Conservation (phyloP, 306 rosid species). For the Casuarina cunninghamiana region DNA sequence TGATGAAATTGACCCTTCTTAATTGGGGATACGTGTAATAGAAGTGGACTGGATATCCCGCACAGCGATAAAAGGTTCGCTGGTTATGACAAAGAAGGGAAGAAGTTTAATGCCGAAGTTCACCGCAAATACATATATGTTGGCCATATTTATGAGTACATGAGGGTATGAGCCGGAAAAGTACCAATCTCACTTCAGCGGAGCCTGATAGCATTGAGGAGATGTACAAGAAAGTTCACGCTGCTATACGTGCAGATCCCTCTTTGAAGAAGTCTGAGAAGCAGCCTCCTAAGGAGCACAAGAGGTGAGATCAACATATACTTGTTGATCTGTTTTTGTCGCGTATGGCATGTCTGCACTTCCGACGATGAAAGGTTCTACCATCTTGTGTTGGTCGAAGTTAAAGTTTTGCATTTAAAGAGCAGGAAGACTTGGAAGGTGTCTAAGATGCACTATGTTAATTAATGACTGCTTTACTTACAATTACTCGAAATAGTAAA, state of each 20-base stretch:
- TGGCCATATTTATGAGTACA: too few species aligned
- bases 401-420: too few species aligned
- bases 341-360: too few species aligned
- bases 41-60: constrained; percentile 80
- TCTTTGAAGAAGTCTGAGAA: constrained; percentile 44
- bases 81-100: constrained; percentile 63
- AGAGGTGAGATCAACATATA: constrained; percentile 41
- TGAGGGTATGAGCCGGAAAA: constrained; percentile 87
- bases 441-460: too few species aligned
- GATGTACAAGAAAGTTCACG: constrained; percentile 79
- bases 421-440: too few species aligned
- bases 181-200: constrained; percentile 70
- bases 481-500: too few species aligned
- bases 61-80: constrained; percentile 94
- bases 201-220: constrained; percentile 63
- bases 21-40: too few species aligned
- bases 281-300: constrained; percentile 61
- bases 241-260: constrained; percentile 79
- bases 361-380: constrained; percentile 14
- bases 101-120: constrained; percentile 75
- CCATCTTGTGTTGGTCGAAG: too few species aligned
- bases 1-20: too few species aligned
- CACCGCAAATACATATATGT: constrained; percentile 81
- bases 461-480: too few species aligned
- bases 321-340: background rate